A percentile compares a stretch with the other conserved stretches of the same genome.
Conservation (phyloP, 2,329 filamentous ascomycete genomes). For the Aspergillus oerlinghausenensis region DNA sequence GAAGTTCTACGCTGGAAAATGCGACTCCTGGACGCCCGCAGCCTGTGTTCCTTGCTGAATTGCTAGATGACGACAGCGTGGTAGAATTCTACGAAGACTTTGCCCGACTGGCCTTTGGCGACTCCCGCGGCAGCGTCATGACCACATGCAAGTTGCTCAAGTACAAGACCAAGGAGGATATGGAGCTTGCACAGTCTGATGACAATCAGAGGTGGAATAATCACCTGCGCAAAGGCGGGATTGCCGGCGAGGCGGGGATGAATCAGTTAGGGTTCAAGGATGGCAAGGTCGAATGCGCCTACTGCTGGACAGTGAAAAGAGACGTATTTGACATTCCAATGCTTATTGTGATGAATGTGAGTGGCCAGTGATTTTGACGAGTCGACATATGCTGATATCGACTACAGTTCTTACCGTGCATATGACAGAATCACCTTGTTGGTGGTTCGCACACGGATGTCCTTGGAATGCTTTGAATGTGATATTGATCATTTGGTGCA, state of each 20-base stretch:
- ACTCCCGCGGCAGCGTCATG: slow-evolving; percentile 79
- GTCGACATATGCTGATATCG: slow-evolving; percentile 8
- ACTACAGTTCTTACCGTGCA: slow-evolving; percentile 43
- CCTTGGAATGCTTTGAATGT: slow-evolving; percentile 1
- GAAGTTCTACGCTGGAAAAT: slow-evolving; percentile 33
- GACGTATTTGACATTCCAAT: slow-evolving; percentile 98
- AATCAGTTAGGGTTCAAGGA: slow-evolving; percentile 73
- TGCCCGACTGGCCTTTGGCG: slow-evolving; percentile 84
- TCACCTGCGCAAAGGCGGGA: slow-evolving; percentile 42
- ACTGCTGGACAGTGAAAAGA: slow-evolving; percentile 94
- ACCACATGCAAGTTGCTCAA: slow-evolving; percentile 82
- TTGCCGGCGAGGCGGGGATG: slow-evolving; percentile 61
- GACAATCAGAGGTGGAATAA: slow-evolving; percentile 45
- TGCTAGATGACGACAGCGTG: slow-evolving; percentile 89
- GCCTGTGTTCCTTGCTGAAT: slow-evolving; percentile 84
- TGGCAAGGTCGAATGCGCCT: slow-evolving; percentile 89
- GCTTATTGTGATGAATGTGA: slow-evolving; percentile 96
- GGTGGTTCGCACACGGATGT: background rate
- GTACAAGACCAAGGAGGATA: slow-evolving; percentile 70
- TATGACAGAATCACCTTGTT: slow-evolving; percentile 28
- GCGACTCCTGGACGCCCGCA: slow-evolving; percentile 53
- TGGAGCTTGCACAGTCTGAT: slow-evolving; percentile 37
- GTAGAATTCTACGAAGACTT: slow-evolving; percentile 97
- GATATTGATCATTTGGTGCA: background rate
- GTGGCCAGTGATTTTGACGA: slow-evolving; percentile 37